Percentiles rank a stretch among this genome's conserved stretches.
phyloP scores from a whole-genome alignment of 306 rosid genomes.

The Dryas octopetala region DNA sequence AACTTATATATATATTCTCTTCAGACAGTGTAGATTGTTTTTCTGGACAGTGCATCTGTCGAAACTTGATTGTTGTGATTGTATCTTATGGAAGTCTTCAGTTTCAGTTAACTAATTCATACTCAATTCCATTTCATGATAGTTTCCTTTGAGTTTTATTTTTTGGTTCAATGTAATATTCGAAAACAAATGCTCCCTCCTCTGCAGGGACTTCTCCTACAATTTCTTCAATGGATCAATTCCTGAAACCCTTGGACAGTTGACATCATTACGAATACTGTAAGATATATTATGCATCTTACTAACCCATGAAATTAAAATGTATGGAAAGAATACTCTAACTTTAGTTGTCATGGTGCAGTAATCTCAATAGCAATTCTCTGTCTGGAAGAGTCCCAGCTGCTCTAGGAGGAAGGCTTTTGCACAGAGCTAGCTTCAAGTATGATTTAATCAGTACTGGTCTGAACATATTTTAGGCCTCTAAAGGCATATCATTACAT shows the following conservation, averaged over 20 bases:
- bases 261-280: conserved; percentile 66
- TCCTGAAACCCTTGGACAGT: conserved; percentile 88
- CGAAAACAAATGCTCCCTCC: conserved; percentile 26
- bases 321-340: conserved; percentile 9
- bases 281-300: conserved; percentile 43
- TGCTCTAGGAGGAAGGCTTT: conserved; percentile 81
- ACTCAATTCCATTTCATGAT: background rate
- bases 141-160: background rate
- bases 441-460: conserved; percentile 37
- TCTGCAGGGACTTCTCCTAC: conserved; percentile 83
- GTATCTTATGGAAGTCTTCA: no score
- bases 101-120: background rate
- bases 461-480: conserved; percentile 5
- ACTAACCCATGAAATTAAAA: conserved; percentile 13
- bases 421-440: conserved; percentile 99
- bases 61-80: background rate
- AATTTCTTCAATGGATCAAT: conserved; percentile 83
- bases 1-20: conserved; percentile 18
- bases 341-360: conserved; percentile 41
- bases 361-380: conserved; percentile 81
- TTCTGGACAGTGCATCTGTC: background rate
- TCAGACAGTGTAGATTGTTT: background rate
- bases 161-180: conserved; percentile 19
- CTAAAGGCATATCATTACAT: background rate
- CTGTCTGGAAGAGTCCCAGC: conserved; percentile 82